Evolutionary conservation across 352 stramenopile genomes (phyloP).

Genomic region (Globisporangium solare): DNA sequence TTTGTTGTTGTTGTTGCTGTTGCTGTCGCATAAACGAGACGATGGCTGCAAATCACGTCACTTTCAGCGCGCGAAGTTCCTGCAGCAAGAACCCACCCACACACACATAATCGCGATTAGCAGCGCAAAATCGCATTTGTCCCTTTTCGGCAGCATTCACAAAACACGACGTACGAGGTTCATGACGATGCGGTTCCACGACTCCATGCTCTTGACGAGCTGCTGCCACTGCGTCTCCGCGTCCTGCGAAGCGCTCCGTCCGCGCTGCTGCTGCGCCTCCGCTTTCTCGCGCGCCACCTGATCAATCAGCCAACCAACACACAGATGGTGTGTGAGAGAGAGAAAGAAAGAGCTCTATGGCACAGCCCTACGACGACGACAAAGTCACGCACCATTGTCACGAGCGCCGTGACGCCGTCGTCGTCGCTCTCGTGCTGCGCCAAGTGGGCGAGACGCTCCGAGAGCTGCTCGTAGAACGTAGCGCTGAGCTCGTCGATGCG

Average conservation of each 20-base stretch:
- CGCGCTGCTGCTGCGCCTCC: conserved; percentile 23
- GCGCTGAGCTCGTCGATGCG: conserved; percentile 53
- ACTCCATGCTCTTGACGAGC: conserved; percentile 82
- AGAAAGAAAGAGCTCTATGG: too few relatives aligned
- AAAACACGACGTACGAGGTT: too few relatives aligned
- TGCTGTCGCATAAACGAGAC: too few relatives aligned
- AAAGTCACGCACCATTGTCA: conserved; percentile 39
- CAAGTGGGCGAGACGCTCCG: conserved; percentile 34
- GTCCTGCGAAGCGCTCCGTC: conserved; percentile 16
- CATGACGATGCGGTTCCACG: conserved; percentile 83
- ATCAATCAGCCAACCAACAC: too few relatives aligned
- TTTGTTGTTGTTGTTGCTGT: too few relatives aligned
- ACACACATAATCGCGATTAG: background rate
- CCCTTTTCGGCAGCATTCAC: too few relatives aligned
- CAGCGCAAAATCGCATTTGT: too few relatives aligned
- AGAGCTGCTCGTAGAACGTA: conserved; percentile 62
- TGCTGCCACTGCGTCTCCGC: conserved; percentile 67
- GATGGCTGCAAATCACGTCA: background rate
- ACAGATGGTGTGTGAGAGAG: too few relatives aligned
- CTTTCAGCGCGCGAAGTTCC: background rate
- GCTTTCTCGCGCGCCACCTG: conserved; percentile 44
- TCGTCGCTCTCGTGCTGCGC: conserved; percentile 13
- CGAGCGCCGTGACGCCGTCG: conserved; percentile 28
- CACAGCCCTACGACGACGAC: too few relatives aligned
- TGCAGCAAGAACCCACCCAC: background rate